Base-by-base conservation (phyloP, 805 yeast species). In the Barnettozyma sp. region DNA sequence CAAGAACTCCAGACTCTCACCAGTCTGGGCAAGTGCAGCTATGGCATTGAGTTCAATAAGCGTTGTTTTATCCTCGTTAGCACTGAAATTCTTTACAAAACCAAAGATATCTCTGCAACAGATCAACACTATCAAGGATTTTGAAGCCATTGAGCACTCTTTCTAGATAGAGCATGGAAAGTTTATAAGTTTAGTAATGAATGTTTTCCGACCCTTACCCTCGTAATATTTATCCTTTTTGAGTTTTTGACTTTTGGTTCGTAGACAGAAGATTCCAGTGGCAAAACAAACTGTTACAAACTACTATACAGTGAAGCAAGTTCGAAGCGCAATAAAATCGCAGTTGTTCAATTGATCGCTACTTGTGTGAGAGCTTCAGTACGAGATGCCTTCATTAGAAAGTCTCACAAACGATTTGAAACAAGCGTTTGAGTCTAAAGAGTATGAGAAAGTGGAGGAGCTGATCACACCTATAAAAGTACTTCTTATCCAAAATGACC, bases 401-500 rank as follows among this genome's bases (percentile, higher is more conserved):
- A 71, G 73, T 43, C 66, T 84, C 36, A 81, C 94, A 2, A 71
- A 73, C 31, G 78, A 82, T 46, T 66, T 88, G 41, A 76, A 84
- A 30, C 59, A 64, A 28, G 68, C 79, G 17, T 90, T 78, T 50
- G 78, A 76, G 22, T 50, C 68, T 11, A 75, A 72, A 26, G 70
- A 85, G 30, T 84, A 78, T 57, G 66, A 55, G 0, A 64, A 70
- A 23, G 84, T 94, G 42, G 70, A 71, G 33, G 56, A 63, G 36
- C 50, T 85, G 19, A 66, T 88, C 26, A 78, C 85, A 1, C 72
- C 81, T 15, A 73, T 90, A 55, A 86, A 87, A 50, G 60, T 87
- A 27, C 87, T 82, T 54, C 67, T 88, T 45, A 78, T 94, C 48
- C 78, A 83, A 54, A 78, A 78, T 45, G 76, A 81, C 42, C 63